Base-by-base conservation (phyloP, 352 stramenopile species). In the Thalassiosira gravida region DNA sequence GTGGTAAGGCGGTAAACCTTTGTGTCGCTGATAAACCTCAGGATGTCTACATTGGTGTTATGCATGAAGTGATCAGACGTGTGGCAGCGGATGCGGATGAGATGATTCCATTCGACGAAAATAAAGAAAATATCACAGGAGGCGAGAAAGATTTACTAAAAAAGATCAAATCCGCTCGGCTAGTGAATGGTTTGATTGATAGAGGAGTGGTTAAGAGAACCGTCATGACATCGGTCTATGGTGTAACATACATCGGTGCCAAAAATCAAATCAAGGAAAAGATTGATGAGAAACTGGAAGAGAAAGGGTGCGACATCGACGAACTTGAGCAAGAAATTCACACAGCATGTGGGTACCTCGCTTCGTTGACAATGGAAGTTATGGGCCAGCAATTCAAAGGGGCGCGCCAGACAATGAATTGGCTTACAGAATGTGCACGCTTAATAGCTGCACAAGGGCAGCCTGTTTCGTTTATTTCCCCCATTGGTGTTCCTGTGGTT, bases 151-250 rank as follows among this genome's bases (percentile, higher is more conserved):
- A 90, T 67, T 52, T 63, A 18, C 58, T 92, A 0, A 87, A 90
- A 35, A 81, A 82, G 58, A 80, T 93, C 16, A 73, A 85, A 57
- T 79, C 76, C 7, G 89, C 91, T 37, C 85, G 81, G 44, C 76
- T 93, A 29, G 80, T 93, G 24, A 88, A 94, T 77, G 89, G 88
- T 42, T 67, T 92, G 13, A 94, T 90, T 83, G 90, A 75, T 69
- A 93, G 96, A 29, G 98, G 98, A 85, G 96, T 99, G 16, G 97
- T 99, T 29, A 99, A 99, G 90, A 95, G 99, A 86, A 99, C 98
- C 46, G 97, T 99, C 0, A 99, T 99, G 98, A 99, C 98, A 24
- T 98, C 95, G 68, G 98, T 99, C 29, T 99, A 99, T 76, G 98
- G 98, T 65, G 98, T 99, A 24, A 99, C 98, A 7, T 99, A 97